Evolutionary conservation across 371 early-diverging fungal genomes (phyloP), one percentile per base, ranked within the genome.

Genomic region (Mucor velutinosus): DNA sequence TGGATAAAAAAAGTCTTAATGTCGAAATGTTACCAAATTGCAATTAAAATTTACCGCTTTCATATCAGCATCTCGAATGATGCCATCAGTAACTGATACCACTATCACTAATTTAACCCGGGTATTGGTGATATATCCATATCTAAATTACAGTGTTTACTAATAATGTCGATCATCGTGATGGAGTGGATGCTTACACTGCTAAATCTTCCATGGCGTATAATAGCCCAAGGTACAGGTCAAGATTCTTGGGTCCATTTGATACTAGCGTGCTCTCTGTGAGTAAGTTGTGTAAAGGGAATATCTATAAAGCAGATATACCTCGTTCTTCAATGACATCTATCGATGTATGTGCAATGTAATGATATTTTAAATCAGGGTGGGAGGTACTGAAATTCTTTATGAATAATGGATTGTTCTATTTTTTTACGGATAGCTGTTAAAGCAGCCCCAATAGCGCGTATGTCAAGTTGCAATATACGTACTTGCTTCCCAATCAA

Each of bases 251-350:
- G 35, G 89, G 74, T 27, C 88, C 89, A 55, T 86, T 82, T 32
- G 85, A 65, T 25, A 87, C 86, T 82, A 55, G 6, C 21, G n/a
- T 7, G 8, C 3, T 32, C 3, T 45, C 12, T 35, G 43, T 37
- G 53, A n/a, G 29, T 51, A 33, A 7, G 2, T 7, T 12, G 19
- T 41, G 21, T 56, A 0, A 1, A 12, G 5, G 43, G 37, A 8
- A 21, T 19, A 2, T 14, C 7, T 17, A 21, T 11, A 0, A 19
- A 2, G 15, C 8, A 41, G 4, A 2, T 19, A 19, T 61, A 90
- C 92, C 89, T 73, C 93, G 84, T 77, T 94, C 95, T 70, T 95
- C 96, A 70, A 94, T 91, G 7, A 94, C 87, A 75, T 96, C 95
- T 68, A 90, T 90, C 0, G 94, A 90, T 0, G 94, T 95, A 66